Evolutionary conservation across 768 basidiomycete species (phyloP).

Genomic region (Psilocybe subaeruginosa): DNA sequence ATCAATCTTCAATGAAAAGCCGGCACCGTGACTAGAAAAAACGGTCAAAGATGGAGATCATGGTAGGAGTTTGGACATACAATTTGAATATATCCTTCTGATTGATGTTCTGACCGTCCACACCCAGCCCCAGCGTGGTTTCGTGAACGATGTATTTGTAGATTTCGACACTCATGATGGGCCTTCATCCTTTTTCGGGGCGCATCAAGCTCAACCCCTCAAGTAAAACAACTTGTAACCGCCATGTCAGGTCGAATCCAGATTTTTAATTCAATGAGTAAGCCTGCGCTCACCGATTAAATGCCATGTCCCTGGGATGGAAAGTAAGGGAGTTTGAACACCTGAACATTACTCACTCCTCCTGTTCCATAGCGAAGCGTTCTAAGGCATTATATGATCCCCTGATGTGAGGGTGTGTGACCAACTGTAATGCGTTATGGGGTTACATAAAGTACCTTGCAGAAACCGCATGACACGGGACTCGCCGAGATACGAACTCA

Average conservation of each 20-base stretch:
- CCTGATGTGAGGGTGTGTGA: no score
- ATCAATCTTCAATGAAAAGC: constrained; percentile 44
- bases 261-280: no score
- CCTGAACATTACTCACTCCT: no score
- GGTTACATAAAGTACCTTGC: no score
- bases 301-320: no score
- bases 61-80: constrained; percentile 39
- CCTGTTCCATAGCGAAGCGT: no score
- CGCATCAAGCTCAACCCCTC: constrained; percentile 53
- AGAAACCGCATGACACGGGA: background rate
- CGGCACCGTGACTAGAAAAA: constrained; percentile 39
- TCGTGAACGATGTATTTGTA: constrained; percentile 58
- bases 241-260: background rate
- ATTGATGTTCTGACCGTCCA: constrained; percentile 74
- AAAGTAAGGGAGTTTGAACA: no score
- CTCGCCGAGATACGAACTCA: constrained; percentile 8
- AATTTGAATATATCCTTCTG: constrained; percentile 53
- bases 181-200: constrained; percentile 67
- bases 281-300: no score
- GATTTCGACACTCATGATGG: constrained; percentile 61
- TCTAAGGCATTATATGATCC: no score
- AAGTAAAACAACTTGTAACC: constrained; percentile 37
- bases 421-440: no score
- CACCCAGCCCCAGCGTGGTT: constrained; percentile 49
- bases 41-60: background rate